Evolutionary conservation across 2,329 filamentous ascomycete species (phyloP), one percentile per base, ranked within the genome.

Genomic region (Aspergillus chevalieri): DNA sequence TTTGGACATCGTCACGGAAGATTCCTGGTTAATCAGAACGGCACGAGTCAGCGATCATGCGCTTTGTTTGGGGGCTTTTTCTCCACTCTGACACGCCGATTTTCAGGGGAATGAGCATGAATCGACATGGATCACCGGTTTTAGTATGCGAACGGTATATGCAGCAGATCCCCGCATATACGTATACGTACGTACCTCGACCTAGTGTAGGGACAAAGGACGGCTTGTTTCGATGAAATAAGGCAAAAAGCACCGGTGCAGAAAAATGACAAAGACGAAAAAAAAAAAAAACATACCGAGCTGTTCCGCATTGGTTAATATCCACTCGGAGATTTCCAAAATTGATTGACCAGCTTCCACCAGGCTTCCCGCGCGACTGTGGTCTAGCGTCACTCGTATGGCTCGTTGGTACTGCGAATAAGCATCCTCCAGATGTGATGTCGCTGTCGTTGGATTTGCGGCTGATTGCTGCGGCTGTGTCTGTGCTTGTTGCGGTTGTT

Each of bases 1-100:
- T 79, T 47, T 78, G 77, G 64, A 87, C 82, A 67, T 95, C 86
- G 73, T 97, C 91, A 62, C 85, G 83, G 57, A 87, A 85, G 61
- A 97, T 82, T 51, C 89, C 90, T 95, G 71, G 38, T 57, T 28
- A 12, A 30, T 30, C 26, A 30, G 54, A 43, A 39, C n/a, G 4
- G 15, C 12, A 30, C 12, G 24, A 14, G 24, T 45, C 33, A 33
- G 24, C 10, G 17, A 44, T 44, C 19, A 19, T 44, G 12, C 14
- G 7, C 12, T 44, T 30, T 44, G 22, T 30, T 22, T 44, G 22
- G 10, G 22, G 22, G 1, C 34, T 3, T 36, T 36, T 36, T 36
- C 34, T 36, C 34, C 34, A 36, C 34, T 36, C 34, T 36, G 34
- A 9, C 15, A 17, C 4, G 14, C 34, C 8, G 34, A 17, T 36